Evolutionary conservation across 1,284 basidiomycete species (phyloP).

Genomic region (Xerocomus amazonicus): DNA sequence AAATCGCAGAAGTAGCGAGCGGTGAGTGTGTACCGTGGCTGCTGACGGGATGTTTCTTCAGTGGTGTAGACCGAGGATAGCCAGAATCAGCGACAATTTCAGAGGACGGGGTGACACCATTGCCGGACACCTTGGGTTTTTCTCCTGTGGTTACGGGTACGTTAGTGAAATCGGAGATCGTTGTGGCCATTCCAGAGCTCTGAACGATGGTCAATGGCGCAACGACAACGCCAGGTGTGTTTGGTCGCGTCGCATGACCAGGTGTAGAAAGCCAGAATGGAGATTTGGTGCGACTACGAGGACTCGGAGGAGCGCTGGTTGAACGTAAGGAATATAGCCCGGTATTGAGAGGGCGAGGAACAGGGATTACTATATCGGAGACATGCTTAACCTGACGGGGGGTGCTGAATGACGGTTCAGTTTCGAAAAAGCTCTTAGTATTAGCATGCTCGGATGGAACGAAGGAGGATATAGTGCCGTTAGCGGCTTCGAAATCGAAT

Average conservation of each 20-base stretch:
- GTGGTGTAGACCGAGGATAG: background rate
- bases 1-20: conserved; percentile 11
- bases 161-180: background rate
- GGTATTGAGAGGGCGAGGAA: conserved; percentile 46
- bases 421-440: conserved; percentile 17
- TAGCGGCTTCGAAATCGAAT: conserved; percentile 72
- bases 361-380: conserved; percentile 23
- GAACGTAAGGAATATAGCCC: conserved; percentile 51
- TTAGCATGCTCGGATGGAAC: conserved; percentile 40
- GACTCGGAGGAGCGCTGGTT: conserved; percentile 56
- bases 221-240: background rate
- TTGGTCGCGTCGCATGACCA: conserved; percentile 3
- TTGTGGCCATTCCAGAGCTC: background rate
- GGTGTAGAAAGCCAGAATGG: conserved; percentile 11
- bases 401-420: conserved; percentile 22
- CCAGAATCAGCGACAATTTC: background rate
- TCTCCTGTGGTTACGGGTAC: conserved; percentile 2
- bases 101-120: background rate
- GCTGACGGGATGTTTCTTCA: conserved; percentile 21
- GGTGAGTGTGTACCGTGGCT: conserved; percentile 6
- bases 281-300: conserved; percentile 29
- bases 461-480: conserved; percentile 53
- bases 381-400: conserved; percentile 29
- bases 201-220: background rate
- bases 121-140: background rate